Evolutionary conservation across 768 basidiomycete genomes (phyloP), one percentile per base, ranked within the genome.

Genomic region (Trametes villosa): DNA sequence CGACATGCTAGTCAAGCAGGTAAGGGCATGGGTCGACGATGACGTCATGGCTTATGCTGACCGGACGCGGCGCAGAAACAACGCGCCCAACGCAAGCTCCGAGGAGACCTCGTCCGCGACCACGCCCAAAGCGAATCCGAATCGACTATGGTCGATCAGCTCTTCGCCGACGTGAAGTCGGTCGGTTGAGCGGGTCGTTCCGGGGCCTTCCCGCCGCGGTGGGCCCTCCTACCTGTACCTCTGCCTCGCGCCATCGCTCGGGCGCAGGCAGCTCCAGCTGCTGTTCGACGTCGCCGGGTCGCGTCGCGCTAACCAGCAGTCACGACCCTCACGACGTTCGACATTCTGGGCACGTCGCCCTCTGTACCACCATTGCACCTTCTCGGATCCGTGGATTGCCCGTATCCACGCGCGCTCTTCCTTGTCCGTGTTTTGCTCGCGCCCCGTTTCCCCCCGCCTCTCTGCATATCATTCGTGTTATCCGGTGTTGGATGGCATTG

Each of bases 41-140:
- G 54, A 45, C 53, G 54, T 62, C 60, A 56, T 34, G 54, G n/a
- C 18, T 7, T 9, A 22, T 24, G 45, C 51, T 53, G n/a, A 53
- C 45, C 20, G 15, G 27, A 20, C 33, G 36, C 18, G 49, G 26
- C 15, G 48, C 55, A 62, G 61, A 57, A 57, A 24, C 56, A 48
- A 18, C 61, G 61, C 40, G 47, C 22, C 18, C 53, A 61, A 11
- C 60, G 47, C 51, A 62, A 57, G 34, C 18, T 47, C 29, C 61
- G 55, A 9, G 55, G 36, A 11, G 57, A 48, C 46, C 34, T 30
- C 29, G 22, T 57, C 9, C 51, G 46, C 3, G 60, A 57, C 31
- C 49, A 40, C 8, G 48, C 45, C 27, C 49, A 45, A 53, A 59
- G 58, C 62, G 62, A 64, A 50, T 59, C 62, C 22, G 62, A 64